Evolutionary conservation across 768 basidiomycete species (phyloP), one percentile per base, ranked within the genome.

Genomic region (Russula sp.): DNA sequence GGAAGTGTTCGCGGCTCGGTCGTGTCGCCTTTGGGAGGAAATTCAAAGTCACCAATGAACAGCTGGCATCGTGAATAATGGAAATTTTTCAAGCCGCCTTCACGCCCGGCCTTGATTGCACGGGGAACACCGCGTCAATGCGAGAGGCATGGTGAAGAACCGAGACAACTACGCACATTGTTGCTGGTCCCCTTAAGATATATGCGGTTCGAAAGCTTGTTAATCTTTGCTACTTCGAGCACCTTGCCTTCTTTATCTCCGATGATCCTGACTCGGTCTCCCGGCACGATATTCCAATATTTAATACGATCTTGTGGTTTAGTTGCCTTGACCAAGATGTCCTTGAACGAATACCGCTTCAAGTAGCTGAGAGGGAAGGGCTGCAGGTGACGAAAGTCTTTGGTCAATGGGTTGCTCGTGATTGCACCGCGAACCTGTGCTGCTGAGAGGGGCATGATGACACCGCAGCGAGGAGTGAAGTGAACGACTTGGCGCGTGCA

Each of bases 251-350:
- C 76, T 63, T 77, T 76, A 71, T 90, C 86, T 29, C 88, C 87
- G 7, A 82, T 79, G 58, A 91, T 65, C 53, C 86, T 81, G 69
- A 93, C 83, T 57, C 80, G 81, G 75, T 93, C 91, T 7, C 91
- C 91, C 6, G 92, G 89, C 38, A 90, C 86, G 63, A 93, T 81
- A 69, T 93, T 93, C 91, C 91, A 93, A 70, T 82, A 83, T 71
- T 90, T 87, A 56, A 93, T 87, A 50, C 91, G 79, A 68, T 90
- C 86, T 60, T 79, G 78, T 11, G 82, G 79, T 13, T 80, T 78
- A 48, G 82, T 83, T 43, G 81, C 80, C 70, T 87, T 88, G 57
- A 75, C 48, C 10, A 50, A 13, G 0, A 74, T 65, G 70, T 81
- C 80, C 47, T 74, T 72, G 64, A 75, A 78, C 14, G 76, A 74